A percentile compares a stretch with the other conserved stretches of the same genome.
Evolutionary conservation across 2,329 filamentous ascomycete genomes (phyloP).

Genomic region (Alternaria sp.): DNA sequence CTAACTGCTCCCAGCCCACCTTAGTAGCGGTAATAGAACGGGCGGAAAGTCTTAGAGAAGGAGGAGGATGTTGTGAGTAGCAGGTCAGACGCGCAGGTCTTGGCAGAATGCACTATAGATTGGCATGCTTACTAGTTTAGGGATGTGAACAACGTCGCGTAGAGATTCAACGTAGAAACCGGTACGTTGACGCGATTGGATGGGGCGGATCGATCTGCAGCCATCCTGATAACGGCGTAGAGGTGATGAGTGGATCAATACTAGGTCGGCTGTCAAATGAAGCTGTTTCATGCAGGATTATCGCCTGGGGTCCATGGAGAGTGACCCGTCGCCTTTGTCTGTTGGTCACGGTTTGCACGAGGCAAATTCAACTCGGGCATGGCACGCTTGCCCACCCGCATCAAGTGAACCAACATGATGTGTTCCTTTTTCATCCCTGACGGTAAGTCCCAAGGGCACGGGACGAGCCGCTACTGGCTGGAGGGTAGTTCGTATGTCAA

Average conservation of each 20-base stretch:
- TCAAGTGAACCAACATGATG: conserved; percentile 20
- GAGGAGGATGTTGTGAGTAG: conserved; percentile 22
- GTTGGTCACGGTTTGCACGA: conserved; percentile 9
- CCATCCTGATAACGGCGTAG: conserved; percentile 15
- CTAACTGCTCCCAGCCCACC: conserved; percentile 29
- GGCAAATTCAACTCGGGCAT: conserved; percentile 23
- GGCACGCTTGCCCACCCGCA: conserved; percentile 16
- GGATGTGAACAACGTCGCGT: conserved; percentile 32
- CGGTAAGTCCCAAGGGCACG: conserved; percentile 17
- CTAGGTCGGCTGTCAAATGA: conserved; percentile 18
- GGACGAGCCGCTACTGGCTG: conserved; percentile 29
- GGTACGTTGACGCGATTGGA: conserved; percentile 20
- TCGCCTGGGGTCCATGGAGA: conserved; percentile 5
- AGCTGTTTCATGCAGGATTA: conserved; percentile 12
- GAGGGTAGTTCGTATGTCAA: neutral
- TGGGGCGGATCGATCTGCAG: conserved; percentile 25
- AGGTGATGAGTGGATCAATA: conserved; percentile 18
- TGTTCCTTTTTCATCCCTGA: conserved; percentile 15
- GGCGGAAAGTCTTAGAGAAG: conserved; percentile 21
- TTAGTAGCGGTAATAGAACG: conserved; percentile 32
- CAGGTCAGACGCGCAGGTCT: conserved; percentile 27
- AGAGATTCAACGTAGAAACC: conserved; percentile 22
- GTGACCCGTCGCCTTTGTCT: conserved; percentile 1
- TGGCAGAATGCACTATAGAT: conserved; percentile 40
- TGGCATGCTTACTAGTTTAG: conserved; percentile 42